phyloP scores from a whole-genome alignment of 1,139 yeast species.

The Sugiyamaella pinicola region DNA sequence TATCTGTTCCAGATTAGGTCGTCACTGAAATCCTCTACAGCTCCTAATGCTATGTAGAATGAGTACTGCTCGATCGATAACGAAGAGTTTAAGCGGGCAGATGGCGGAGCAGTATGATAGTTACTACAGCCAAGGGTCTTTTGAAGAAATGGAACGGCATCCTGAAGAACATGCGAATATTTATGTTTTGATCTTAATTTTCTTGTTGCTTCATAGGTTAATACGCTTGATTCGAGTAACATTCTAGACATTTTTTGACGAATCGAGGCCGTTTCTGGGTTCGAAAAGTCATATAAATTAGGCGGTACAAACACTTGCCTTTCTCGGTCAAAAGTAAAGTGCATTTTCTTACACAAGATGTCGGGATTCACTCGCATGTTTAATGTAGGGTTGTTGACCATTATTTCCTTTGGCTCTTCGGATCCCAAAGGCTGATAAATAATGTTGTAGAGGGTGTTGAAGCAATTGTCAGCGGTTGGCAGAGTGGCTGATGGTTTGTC shows the following conservation, averaged over 20 bases:
- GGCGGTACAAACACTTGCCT: slow-evolving; percentile 62
- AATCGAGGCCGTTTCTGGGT: slow-evolving; percentile 26
- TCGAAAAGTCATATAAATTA: slow-evolving; percentile 45
- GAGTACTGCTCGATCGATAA: slow-evolving; percentile 21
- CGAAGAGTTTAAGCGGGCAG: not conserved
- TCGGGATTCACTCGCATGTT: slow-evolving; percentile 49
- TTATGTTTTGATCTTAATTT: slow-evolving; percentile 14
- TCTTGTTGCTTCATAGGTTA: slow-evolving; percentile 21
- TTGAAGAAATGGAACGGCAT: slow-evolving; percentile 22
- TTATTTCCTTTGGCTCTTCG: slow-evolving; percentile 33
- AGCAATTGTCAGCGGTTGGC: slow-evolving; percentile 35
- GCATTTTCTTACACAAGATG: slow-evolving; percentile 48
- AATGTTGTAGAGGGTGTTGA: slow-evolving; percentile 34
- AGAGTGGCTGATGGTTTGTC: slow-evolving; percentile 31
- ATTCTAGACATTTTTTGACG: slow-evolving; percentile 29
- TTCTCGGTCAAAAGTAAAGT: slow-evolving; percentile 48
- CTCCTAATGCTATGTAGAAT: slow-evolving; percentile 57
- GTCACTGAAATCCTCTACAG: slow-evolving; percentile 61
- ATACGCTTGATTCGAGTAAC: slow-evolving; percentile 30
- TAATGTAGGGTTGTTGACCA: slow-evolving; percentile 34
- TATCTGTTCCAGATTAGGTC: slow-evolving; percentile 63
- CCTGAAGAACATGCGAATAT: slow-evolving; percentile 23
- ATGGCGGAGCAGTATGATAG: slow-evolving; percentile 22
- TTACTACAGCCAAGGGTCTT: slow-evolving; percentile 15
- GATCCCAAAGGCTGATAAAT: slow-evolving; percentile 36